Evolutionary conservation across 208 protist genomes (phyloP).

Genomic region (Trichomonas gallinae): DNA sequence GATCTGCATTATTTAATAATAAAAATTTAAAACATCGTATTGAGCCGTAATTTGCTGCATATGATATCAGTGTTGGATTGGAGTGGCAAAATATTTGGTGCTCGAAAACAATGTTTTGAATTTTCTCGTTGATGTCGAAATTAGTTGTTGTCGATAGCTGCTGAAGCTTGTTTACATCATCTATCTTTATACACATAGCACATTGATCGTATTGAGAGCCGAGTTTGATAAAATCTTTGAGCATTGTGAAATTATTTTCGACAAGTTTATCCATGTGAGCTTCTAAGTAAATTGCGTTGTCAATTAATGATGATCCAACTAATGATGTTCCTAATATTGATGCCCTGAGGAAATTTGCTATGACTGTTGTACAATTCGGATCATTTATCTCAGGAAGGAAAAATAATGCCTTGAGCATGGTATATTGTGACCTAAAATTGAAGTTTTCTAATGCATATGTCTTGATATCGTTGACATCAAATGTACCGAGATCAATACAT

Average conservation of each 20-base stretch:
- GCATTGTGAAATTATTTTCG: background rate
- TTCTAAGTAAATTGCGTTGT: background rate
- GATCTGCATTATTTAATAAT: background rate
- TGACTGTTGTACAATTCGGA: background rate
- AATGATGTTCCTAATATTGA: background rate
- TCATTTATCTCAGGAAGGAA: background rate
- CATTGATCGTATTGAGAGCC: background rate
- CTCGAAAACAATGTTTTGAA: background rate
- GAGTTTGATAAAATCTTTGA: background rate
- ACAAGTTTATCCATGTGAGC: background rate
- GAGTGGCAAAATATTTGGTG: background rate
- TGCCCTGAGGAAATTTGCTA: background rate
- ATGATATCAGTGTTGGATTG: background rate
- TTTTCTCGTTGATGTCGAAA: background rate
- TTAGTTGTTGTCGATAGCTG: background rate
- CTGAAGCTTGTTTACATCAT: background rate
- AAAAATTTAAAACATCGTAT: background rate
- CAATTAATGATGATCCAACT: background rate
- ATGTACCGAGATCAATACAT: background rate
- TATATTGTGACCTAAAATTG: background rate
- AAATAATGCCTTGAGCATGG: background rate
- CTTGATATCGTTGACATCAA: background rate
- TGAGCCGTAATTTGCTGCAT: background rate
- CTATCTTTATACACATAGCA: background rate
- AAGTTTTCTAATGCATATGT: background rate